phyloP scores from a whole-genome alignment of 768 basidiomycete species.

The Phanerochaete sordida region DNA sequence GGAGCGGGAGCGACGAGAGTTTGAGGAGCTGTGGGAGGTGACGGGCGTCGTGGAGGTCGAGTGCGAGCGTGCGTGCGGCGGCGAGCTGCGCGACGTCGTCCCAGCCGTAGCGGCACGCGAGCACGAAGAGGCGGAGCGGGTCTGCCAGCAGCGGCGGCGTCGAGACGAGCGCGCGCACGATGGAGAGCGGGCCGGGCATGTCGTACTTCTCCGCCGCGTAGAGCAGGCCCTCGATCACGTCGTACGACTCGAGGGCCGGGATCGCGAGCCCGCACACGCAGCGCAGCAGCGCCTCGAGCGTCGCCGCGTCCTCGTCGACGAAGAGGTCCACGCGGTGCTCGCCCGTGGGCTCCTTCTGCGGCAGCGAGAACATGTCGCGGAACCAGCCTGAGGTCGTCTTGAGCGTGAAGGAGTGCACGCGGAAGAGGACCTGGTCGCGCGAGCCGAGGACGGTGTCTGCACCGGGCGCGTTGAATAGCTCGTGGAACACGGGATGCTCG shows the following conservation, averaged over 20 bases:
- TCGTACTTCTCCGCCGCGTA: conserved; percentile 69
- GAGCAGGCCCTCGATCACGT: conserved; percentile 52
- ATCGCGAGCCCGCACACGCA: conserved; percentile 62
- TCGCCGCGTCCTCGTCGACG: conserved; percentile 53
- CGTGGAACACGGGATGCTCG: conserved; percentile 34
- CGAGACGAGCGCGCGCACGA: conserved; percentile 55
- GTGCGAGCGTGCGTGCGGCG: conserved; percentile 50
- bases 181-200: conserved; percentile 60
- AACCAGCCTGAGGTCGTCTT: conserved; percentile 67
- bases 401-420: conserved; percentile 55
- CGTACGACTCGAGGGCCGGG: conserved; percentile 44
- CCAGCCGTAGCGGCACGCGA: conserved; percentile 54
- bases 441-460: conserved; percentile 55
- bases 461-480: conserved; percentile 47
- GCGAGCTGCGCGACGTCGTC: conserved; percentile 49
- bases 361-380: conserved; percentile 56
- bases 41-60: conserved; percentile 46
- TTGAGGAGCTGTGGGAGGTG: conserved; percentile 43
- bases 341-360: conserved; percentile 29
- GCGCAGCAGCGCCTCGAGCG: conserved; percentile 53
- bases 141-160: conserved; percentile 42
- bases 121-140: conserved; percentile 24
- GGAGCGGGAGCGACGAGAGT: conserved; percentile 47
- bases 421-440: conserved; percentile 49
- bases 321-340: conserved; percentile 36